Conservation (phyloP, 108 stramenopile genomes). For the Cyclostephanos tholiformis region DNA sequence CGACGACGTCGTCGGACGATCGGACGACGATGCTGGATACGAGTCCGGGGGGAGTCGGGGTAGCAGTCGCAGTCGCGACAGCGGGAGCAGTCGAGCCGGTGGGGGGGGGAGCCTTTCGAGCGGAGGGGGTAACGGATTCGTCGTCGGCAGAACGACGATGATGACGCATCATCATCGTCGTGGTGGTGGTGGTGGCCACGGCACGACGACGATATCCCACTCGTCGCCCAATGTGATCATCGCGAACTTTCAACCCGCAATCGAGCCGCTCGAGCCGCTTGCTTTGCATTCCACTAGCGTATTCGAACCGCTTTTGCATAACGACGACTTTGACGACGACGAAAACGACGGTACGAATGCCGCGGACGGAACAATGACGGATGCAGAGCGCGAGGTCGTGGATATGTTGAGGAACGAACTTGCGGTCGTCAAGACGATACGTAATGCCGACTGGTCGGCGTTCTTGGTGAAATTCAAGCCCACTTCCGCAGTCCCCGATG, state of each 20-base stretch:
- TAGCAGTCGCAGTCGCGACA: constrained; percentile 23
- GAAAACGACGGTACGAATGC: too few relatives aligned
- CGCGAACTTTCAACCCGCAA: constrained; percentile 68
- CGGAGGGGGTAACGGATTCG: too few relatives aligned
- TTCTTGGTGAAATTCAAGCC: constrained; percentile 74
- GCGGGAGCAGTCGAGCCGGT: constrained; percentile 21
- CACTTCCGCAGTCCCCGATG: neutral
- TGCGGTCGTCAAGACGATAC: constrained; percentile 81
- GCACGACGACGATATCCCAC: too few relatives aligned
- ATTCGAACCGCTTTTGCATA: constrained; percentile 59
- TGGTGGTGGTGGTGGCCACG: too few relatives aligned
- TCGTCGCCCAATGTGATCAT: too few relatives aligned
- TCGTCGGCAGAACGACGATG: neutral
- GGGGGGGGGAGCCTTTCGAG: constrained; percentile 7
- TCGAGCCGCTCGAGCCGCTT: constrained; percentile 70
- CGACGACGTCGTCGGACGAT: too few relatives aligned
- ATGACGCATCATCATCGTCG: neutral
- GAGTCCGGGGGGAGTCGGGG: constrained; percentile 45
- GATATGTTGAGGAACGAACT: constrained; percentile 56
- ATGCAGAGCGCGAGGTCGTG: constrained; percentile 74
- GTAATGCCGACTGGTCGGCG: constrained; percentile 79
- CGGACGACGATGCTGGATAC: constrained; percentile 36
- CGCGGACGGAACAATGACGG: too few relatives aligned
- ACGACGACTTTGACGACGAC: constrained; percentile 23
- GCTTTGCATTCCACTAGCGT: constrained; percentile 62